These are phyloP conservation scores for Fusarium sororula DNA, from an alignment of 2,329 filamentous ascomycete genomes.

Conservation along the genomic window DNA sequence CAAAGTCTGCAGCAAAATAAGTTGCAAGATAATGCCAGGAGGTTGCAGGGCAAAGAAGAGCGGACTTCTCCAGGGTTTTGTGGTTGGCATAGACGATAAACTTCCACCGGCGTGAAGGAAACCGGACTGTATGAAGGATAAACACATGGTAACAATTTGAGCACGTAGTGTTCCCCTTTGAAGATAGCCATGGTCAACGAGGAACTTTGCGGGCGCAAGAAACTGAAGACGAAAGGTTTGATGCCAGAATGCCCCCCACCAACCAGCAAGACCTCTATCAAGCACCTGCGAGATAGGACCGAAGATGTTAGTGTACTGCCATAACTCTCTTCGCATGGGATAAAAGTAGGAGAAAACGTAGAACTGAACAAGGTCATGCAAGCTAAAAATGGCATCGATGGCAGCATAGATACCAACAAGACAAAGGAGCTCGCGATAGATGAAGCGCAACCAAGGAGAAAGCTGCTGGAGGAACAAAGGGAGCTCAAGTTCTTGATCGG, in stretches of 20 bases:
- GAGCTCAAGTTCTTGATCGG: constrained; percentile 47
- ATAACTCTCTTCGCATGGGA: constrained; percentile 60
- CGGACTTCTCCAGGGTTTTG: constrained; percentile 62
- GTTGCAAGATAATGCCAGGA: constrained; percentile 71
- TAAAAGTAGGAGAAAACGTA: constrained; percentile 60
- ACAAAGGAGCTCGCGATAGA: constrained; percentile 66
- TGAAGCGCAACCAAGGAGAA: constrained; percentile 56
- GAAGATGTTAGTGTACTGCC: constrained; percentile 64
- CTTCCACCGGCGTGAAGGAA: constrained; percentile 77
- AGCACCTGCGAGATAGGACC: constrained; percentile 65
- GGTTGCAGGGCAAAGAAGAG: constrained; percentile 79
- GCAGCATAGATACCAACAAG: constrained; percentile 66
- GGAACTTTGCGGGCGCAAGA: constrained; percentile 63
- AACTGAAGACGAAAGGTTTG: constrained; percentile 85
- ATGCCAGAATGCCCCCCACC: constrained; percentile 92
- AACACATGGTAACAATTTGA: constrained; percentile 43
- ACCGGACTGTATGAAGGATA: constrained; percentile 71
- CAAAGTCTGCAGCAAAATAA: constrained; percentile 48
- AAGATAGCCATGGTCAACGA: constrained; percentile 55
- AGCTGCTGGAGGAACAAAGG: constrained; percentile 55
- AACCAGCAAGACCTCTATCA: constrained; percentile 77
- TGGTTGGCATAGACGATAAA: constrained; percentile 67
- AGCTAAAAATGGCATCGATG: constrained; percentile 67
- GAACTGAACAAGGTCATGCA: constrained; percentile 67
- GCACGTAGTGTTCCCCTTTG: constrained; percentile 41